Percentiles rank a stretch among this genome's conserved stretches.
phyloP scores from a whole-genome alignment of 129 eudicot species.

The Centella asiatica region DNA sequence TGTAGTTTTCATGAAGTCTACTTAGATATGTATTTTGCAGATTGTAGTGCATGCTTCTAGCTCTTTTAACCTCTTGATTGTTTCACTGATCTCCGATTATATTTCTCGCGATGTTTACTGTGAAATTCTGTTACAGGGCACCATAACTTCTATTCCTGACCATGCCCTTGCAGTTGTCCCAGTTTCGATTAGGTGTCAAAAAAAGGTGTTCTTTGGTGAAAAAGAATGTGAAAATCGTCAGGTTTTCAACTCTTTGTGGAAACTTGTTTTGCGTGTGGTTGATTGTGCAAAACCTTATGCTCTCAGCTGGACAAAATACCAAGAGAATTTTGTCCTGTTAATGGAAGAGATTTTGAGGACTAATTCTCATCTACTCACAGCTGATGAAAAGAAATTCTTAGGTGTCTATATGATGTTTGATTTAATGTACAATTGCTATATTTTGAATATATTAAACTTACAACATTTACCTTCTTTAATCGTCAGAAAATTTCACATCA shows the following conservation, averaged over 20 bases:
- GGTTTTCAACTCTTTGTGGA: slow-evolving; percentile 46
- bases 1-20: not conserved
- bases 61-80: not conserved
- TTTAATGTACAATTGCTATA: not conserved
- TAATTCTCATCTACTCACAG: slow-evolving; percentile 52
- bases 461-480: slow-evolving; percentile 3
- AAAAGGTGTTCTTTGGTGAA: slow-evolving; percentile 22
- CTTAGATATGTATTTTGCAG: not conserved
- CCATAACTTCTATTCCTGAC: slow-evolving; percentile 52
- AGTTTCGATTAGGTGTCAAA: slow-evolving; percentile 45
- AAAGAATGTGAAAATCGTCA: slow-evolving; percentile 30
- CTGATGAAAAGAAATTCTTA: slow-evolving; percentile 47
- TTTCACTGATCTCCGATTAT: not conserved
- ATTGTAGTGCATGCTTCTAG: not conserved
- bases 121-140: slow-evolving; percentile 52
- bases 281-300: slow-evolving; percentile 30
- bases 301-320: slow-evolving; percentile 43
- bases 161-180: slow-evolving; percentile 48
- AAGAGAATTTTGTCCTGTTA: slow-evolving; percentile 54
- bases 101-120: slow-evolving; percentile 8
- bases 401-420: slow-evolving; percentile 31
- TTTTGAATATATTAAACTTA: slow-evolving; percentile 8
- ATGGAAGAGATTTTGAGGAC: slow-evolving; percentile 63
- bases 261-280: slow-evolving; percentile 28
- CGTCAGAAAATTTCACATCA: slow-evolving; percentile 52